phyloP scores from a whole-genome alignment of 129 eudicot species.

The Smallanthus sonchifolius region DNA sequence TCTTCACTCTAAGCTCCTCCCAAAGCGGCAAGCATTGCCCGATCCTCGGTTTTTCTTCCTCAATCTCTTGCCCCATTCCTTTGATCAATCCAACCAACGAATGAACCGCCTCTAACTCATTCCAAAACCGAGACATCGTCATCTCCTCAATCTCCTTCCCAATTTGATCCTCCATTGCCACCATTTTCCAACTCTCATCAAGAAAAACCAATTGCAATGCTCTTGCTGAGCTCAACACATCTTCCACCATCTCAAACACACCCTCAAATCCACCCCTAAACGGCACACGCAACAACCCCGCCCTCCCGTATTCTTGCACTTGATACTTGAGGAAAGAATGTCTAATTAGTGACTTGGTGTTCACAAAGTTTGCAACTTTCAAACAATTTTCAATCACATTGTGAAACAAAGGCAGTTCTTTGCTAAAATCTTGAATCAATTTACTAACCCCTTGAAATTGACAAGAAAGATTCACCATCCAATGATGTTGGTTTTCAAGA shows the following conservation, averaged over 20 bases:
- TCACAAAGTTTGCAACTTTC: constrained; percentile 69
- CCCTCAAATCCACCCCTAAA: constrained; percentile 45
- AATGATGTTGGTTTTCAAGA: constrained; percentile 80
- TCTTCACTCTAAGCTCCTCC: constrained; percentile 74
- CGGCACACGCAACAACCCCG: constrained; percentile 60
- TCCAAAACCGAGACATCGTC: constrained; percentile 85
- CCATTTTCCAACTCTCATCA: constrained; percentile 63
- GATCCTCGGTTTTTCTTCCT: constrained; percentile 61
- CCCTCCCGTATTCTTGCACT: constrained; percentile 70
- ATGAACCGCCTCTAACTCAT: constrained; percentile 78
- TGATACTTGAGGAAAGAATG: constrained; percentile 74
- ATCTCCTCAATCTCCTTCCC: constrained; percentile 79
- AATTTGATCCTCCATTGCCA: constrained; percentile 62
- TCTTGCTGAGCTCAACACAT: constrained; percentile 62
- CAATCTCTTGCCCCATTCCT: constrained; percentile 64
- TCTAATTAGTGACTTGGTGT: constrained; percentile 58
- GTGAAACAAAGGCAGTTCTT: constrained; percentile 79
- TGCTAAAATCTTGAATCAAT: constrained; percentile 73
- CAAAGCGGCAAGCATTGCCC: constrained; percentile 93
- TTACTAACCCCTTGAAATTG: constrained; percentile 69
- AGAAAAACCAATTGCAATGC: constrained; percentile 68
- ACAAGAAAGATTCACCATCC: constrained; percentile 90
- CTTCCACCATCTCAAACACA: constrained; percentile 62
- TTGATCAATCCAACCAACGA: constrained; percentile 65
- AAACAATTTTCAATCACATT: constrained; percentile 69